A percentile compares a stretch with the other conserved stretches of the same genome.
Conservation (phyloP, 768 basidiomycete genomes). For the Lactarius deliciosus region DNA sequence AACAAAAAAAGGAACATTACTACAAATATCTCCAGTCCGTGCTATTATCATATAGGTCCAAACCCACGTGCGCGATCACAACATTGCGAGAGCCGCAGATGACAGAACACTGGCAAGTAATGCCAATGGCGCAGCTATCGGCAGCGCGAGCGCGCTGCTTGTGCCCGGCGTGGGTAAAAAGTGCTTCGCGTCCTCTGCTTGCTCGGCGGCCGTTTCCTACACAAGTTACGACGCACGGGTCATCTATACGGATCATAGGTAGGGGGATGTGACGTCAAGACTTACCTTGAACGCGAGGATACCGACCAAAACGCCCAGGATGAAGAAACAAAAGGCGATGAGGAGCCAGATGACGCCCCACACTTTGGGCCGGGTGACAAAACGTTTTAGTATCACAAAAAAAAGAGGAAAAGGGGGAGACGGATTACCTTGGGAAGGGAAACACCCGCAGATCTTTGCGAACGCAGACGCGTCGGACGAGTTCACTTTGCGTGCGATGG, state of each 20-base stretch:
- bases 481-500: conserved; percentile 79
- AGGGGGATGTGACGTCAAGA: conserved; percentile 4
- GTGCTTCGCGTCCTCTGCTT: conserved; percentile 48
- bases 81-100: conserved; percentile 5
- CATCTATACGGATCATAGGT: not conserved
- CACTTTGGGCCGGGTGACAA: conserved; percentile 42
- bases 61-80: conserved; percentile 1
- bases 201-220: conserved; percentile 61
- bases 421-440: conserved; percentile 66
- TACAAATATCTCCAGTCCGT: not conserved
- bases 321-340: conserved; percentile 71
- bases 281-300: conserved; percentile 77
- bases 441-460: conserved; percentile 82
- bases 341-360: conserved; percentile 92
- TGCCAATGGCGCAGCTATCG: conserved; percentile 5
- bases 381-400: not conserved
- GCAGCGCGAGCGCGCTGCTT: conserved; percentile 32
- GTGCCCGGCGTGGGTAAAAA: conserved; percentile 65
- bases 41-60: not conserved
- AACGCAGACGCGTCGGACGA: conserved; percentile 86
- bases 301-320: conserved; percentile 72
- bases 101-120: conserved; percentile 3
- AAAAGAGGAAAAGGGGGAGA: not conserved
- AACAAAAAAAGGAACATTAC: not conserved
- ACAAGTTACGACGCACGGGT: not conserved